Conservation (phyloP, 495 filamentous ascomycete genomes). For the Aspergillus saccharolyticus region DNA sequence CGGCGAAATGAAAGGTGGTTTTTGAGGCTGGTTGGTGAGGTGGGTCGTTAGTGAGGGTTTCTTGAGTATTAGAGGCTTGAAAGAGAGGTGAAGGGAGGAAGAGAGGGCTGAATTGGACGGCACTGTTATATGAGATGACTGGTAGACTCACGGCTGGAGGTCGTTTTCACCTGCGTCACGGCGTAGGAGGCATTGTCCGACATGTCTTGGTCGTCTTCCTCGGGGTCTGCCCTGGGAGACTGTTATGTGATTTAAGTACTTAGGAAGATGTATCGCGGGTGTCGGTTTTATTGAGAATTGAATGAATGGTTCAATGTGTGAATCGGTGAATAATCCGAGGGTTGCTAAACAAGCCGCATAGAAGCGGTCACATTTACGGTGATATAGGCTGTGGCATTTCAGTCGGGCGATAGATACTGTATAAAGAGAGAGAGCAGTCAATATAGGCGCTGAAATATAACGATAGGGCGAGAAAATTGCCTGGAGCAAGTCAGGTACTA, state of each 20-base stretch:
- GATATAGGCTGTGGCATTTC: background rate
- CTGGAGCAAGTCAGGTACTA: background rate
- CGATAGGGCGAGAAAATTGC: background rate
- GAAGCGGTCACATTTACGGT: constrained; percentile 3
- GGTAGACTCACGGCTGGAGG: constrained; percentile 29
- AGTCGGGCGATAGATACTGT: background rate
- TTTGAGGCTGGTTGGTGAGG: constrained; percentile 35
- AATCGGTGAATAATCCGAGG: background rate
- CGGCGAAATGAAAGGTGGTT: constrained; percentile 75
- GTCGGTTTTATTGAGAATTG: background rate
- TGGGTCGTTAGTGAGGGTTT: background rate
- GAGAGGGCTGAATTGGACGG: background rate
- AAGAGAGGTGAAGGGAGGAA: background rate
- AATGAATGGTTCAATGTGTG: background rate
- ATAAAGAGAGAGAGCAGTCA: too few species aligned
- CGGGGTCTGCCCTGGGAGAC: background rate
- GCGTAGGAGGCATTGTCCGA: constrained; percentile 33
- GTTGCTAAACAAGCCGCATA: constrained; percentile 1
- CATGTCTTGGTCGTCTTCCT: constrained; percentile 19
- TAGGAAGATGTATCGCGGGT: background rate
- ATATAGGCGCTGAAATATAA: background rate
- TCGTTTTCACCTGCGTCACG: constrained; percentile 32
- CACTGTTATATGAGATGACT: background rate
- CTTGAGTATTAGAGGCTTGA: too few species aligned
- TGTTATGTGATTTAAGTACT: background rate